phyloP scores from a whole-genome alignment of 2,329 filamentous ascomycete genomes.

The Orbilia ellipsospora region DNA sequence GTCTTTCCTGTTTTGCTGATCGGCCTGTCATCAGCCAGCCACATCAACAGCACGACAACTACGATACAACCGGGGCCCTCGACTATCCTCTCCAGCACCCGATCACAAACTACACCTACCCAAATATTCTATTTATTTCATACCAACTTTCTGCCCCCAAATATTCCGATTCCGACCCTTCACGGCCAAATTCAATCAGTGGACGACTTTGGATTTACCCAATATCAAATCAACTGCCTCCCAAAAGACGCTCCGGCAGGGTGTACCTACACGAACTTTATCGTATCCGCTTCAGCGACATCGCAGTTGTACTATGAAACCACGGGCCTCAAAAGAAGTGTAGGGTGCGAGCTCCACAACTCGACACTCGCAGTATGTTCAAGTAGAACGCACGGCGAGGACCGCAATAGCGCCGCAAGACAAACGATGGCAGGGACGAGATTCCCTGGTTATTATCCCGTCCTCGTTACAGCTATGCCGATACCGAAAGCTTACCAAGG shows the following conservation, averaged over 20 bases:
- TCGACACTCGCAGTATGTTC: slow-evolving; percentile 30
- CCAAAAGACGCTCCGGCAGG: slow-evolving; percentile 25
- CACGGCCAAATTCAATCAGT: slow-evolving; percentile 26
- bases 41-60: too few species aligned
- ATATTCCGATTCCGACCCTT: slow-evolving; percentile 36
- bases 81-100: neutral
- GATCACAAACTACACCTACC: neutral
- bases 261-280: slow-evolving; percentile 45
- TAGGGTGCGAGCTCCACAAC: slow-evolving; percentile 33
- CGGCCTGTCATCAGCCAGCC: too few species aligned
- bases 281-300: slow-evolving; percentile 35
- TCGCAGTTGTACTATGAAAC: slow-evolving; percentile 52
- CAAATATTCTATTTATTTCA: slow-evolving; percentile 51
- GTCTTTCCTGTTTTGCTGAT: too few species aligned
- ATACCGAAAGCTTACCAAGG: neutral
- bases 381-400: slow-evolving; percentile 36
- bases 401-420: slow-evolving; percentile 17
- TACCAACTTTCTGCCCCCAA: slow-evolving; percentile 9
- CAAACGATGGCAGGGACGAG: slow-evolving; percentile 23
- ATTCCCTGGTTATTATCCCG: slow-evolving; percentile 45
- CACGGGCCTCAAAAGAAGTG: neutral
- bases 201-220: slow-evolving; percentile 39
- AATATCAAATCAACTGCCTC: slow-evolving; percentile 44
- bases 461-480: slow-evolving; percentile 36
- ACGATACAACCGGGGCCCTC: too few species aligned